A percentile compares a stretch with the other conserved stretches of the same genome.
phyloP scores from a whole-genome alignment of 1,139 yeast genomes.

The Lodderomyces beijingensis region DNA sequence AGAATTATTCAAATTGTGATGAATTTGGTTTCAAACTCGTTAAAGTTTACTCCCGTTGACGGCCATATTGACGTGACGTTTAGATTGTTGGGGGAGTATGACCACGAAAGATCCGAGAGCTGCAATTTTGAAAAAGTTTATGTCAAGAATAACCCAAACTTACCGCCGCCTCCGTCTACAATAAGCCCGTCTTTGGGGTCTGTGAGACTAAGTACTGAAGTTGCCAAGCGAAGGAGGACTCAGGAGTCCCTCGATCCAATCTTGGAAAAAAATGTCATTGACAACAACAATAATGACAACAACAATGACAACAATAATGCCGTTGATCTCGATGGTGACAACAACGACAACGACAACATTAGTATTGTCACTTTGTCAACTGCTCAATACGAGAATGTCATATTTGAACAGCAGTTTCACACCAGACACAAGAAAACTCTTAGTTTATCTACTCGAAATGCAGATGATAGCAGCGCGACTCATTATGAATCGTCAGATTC shows the following conservation, averaged over 20 bases:
- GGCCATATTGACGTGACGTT: slow-evolving; percentile 73
- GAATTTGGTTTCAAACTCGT: slow-evolving; percentile 72
- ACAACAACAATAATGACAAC: not conserved
- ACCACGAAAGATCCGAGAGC: slow-evolving; percentile 37
- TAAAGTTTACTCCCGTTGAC: slow-evolving; percentile 85
- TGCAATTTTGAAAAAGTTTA: slow-evolving; percentile 28
- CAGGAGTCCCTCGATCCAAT: not conserved
- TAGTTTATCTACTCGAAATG: slow-evolving; percentile 1
- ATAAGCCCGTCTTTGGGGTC: not conserved
- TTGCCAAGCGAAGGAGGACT: not conserved
- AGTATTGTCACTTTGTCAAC: slow-evolving; percentile 48
- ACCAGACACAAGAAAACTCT: slow-evolving; percentile 17
- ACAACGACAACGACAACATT: slow-evolving; percentile 22
- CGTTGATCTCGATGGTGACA: slow-evolving; percentile 20
- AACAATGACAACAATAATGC: not conserved
- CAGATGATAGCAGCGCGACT: not conserved
- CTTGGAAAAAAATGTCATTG: not conserved
- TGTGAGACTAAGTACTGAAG: not conserved
- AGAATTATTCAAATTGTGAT: slow-evolving; percentile 82
- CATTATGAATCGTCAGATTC: not conserved
- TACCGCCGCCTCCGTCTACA: slow-evolving; percentile 2
- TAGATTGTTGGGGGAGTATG: slow-evolving; percentile 68
- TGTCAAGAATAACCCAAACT: slow-evolving; percentile 15
- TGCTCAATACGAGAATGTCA: slow-evolving; percentile 50
- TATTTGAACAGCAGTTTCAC: slow-evolving; percentile 49